These are phyloP conservation scores for Talaromyces albobiverticillius DNA, from an alignment of 2,329 filamentous ascomycete genomes.

Conservation along the genomic window DNA sequence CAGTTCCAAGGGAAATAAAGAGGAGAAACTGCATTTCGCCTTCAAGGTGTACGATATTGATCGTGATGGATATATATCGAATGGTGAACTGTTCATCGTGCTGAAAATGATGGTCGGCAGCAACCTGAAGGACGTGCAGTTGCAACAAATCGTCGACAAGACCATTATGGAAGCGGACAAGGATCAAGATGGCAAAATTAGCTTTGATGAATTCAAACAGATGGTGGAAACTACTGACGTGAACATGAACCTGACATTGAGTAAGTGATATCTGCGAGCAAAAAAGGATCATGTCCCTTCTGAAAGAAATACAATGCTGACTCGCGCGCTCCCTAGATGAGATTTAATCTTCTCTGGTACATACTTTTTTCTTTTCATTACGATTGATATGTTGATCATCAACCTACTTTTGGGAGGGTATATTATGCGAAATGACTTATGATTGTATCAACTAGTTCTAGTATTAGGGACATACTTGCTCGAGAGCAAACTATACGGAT, in stretches of 20 bases:
- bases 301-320: neutral
- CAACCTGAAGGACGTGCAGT: conserved; percentile 97
- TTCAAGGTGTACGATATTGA: conserved; percentile 99
- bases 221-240: conserved; percentile 95
- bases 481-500: neutral
- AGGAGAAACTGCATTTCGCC: conserved; percentile 95
- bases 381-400: neutral
- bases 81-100: conserved; percentile 98
- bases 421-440: conserved; percentile 11
- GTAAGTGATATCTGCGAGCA: conserved; percentile 43
- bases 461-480: neutral
- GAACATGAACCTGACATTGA: conserved; percentile 66
- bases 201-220: conserved; percentile 97
- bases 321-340: neutral
- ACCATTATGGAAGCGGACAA: conserved; percentile 99
- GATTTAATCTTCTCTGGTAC: neutral
- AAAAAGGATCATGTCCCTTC: neutral
- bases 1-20: conserved; percentile 97
- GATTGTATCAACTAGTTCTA: neutral
- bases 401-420: neutral
- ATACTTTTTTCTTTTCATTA: neutral
- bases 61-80: conserved; percentile 96
- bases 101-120: conserved; percentile 99
- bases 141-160: conserved; percentile 99
- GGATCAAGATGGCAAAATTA: conserved; percentile 95